These are phyloP conservation scores for Pichia sp. DNA, from an alignment of 1,139 yeast genomes.

Conservation along the genomic window DNA sequence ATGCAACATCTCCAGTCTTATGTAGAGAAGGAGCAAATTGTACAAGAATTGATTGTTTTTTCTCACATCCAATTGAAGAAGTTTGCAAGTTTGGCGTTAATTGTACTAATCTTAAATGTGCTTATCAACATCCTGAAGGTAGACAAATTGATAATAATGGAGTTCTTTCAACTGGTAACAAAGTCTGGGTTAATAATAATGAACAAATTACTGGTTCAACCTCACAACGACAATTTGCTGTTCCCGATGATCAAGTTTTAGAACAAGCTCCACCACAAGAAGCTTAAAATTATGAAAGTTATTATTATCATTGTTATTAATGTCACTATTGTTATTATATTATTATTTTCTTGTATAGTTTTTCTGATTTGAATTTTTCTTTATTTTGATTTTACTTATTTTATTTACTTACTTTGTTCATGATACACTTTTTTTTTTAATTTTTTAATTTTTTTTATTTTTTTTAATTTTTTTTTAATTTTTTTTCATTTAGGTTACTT, in stretches of 20 bases:
- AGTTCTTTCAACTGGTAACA: slow-evolving; percentile 28
- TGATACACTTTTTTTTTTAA: slow-evolving; percentile 8
- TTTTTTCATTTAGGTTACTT: neutral
- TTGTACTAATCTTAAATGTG: slow-evolving; percentile 65
- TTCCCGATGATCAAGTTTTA: slow-evolving; percentile 68
- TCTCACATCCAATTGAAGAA: slow-evolving; percentile 73
- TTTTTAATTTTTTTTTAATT: neutral
- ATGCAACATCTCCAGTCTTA: slow-evolving; percentile 62
- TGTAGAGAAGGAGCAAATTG: slow-evolving; percentile 82
- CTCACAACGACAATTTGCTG: slow-evolving; percentile 64
- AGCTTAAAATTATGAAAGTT: slow-evolving; percentile 14
- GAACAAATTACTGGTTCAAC: slow-evolving; percentile 29
- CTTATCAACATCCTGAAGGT: slow-evolving; percentile 75
- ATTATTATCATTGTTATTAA: slow-evolving; percentile 3
- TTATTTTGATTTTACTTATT: neutral
- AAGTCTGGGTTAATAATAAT: slow-evolving; percentile 39
- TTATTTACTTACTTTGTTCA: slow-evolving; percentile 3
- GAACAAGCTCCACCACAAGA: slow-evolving; percentile 58
- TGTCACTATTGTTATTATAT: neutral
- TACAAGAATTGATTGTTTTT: slow-evolving; percentile 71
- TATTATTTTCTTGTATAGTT: neutral
- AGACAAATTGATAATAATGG: slow-evolving; percentile 32
- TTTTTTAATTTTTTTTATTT: slow-evolving; percentile 2
- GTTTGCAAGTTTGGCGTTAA: slow-evolving; percentile 73
- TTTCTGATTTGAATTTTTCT: neutral